Evolutionary conservation across 2,329 filamentous ascomycete genomes (phyloP), one percentile per base, ranked within the genome.

Genomic region (Zarea fungicola): DNA sequence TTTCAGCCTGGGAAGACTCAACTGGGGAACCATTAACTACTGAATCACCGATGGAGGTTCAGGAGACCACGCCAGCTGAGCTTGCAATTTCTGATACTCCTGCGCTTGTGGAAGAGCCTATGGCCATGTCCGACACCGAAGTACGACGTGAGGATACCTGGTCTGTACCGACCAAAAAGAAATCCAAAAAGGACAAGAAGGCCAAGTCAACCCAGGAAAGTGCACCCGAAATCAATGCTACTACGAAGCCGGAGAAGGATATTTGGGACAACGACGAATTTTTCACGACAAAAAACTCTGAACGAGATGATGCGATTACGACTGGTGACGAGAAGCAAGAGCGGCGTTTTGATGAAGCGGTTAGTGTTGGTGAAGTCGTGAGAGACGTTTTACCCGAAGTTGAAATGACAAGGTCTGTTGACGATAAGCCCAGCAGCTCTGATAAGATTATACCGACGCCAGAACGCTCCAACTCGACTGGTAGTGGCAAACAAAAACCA

Each of bases 111-210:
- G 46, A 48, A 48, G 37, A 48, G n/a, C 23, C 37, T 28, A 23
- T 16, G 7, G 37, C 18, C 23, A 22, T 42, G 23, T 29, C 46
- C 16, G 39, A 42, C 10, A 10, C 23, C 18, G 37, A 42, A 28
- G 23, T 22, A 23, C 22, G 10, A 42, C 29, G 31, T 14, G 37
- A 46, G 18, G 49, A 50, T 6, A 21, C 46, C 44, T 43, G 34
- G 41, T 19, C 32, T 37, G 19, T 29, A 11, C 36, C 49, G n/a
- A 21, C 10, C 22, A 51, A 42, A 25, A 52, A 55, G 37, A 56
- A 55, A 51, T 58, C 60, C 41, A 67, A 68, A 54, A 67, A 67
- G 44, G 67, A 62, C 37, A 72, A 67, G 61, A 72, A 67, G 44
- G 45, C 46, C 42, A 52, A 58, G 56, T 58, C 58, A 56, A 55